These are phyloP conservation scores for Coelastrella sp. DNA, from an alignment of 139 green algal species.

Conservation along the genomic window DNA sequence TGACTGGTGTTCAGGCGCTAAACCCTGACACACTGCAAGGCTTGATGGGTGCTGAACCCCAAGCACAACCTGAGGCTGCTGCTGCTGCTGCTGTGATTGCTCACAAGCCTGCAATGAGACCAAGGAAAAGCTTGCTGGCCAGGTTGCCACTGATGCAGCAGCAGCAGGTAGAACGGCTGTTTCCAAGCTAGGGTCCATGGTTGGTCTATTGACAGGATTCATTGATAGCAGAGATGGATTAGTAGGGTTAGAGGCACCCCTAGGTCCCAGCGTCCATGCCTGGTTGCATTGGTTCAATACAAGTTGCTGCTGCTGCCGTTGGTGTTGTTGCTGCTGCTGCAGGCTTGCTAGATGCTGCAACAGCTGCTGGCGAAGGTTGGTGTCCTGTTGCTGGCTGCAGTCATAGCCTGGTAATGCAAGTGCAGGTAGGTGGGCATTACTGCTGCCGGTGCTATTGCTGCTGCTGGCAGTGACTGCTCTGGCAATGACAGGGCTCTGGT, in stretches of 20 bases:
- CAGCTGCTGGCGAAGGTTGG: not conserved
- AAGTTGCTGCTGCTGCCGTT: not conserved
- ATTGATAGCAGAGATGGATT: not conserved
- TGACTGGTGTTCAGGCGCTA: not conserved
- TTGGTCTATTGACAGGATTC: not conserved
- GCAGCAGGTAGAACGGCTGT: not conserved
- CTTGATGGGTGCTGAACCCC: not conserved
- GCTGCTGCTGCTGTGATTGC: not conserved
- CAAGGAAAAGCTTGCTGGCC: not conserved
- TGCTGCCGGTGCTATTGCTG: not conserved
- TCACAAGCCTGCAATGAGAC: not conserved
- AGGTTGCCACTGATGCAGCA: slow-evolving; percentile 2
- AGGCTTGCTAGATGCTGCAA: not conserved
- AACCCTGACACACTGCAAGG: not conserved
- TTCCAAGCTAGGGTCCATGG: no score
- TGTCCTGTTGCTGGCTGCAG: not conserved
- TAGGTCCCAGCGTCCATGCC: not conserved
- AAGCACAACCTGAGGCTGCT: not conserved
- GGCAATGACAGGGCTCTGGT: not conserved
- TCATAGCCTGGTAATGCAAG: not conserved
- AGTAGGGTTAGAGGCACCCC: not conserved
- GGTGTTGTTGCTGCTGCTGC: not conserved
- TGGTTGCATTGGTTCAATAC: not conserved
- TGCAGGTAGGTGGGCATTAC: not conserved
- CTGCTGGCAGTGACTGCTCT: not conserved